phyloP scores from a whole-genome alignment of 2,329 filamentous ascomycete species.

The Arthrinium puccinioides region DNA sequence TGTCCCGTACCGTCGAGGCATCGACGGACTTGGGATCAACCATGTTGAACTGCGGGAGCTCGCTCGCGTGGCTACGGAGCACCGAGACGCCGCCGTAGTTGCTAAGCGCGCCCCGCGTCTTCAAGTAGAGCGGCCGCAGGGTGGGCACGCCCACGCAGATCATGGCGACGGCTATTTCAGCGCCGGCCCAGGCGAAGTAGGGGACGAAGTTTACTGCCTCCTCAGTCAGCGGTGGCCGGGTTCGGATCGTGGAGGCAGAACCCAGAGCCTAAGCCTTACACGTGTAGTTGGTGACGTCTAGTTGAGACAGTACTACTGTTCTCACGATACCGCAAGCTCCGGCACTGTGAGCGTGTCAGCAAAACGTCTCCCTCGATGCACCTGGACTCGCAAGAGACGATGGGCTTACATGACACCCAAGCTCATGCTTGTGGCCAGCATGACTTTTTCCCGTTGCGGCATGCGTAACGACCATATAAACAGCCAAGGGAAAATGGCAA shows the following conservation, averaged over 20 bases:
- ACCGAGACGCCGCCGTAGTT: slow-evolving; percentile 10
- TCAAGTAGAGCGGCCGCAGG: slow-evolving; percentile 18
- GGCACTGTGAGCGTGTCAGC: slow-evolving; percentile 14
- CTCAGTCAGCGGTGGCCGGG: too few species aligned
- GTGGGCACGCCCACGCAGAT: slow-evolving; percentile 19
- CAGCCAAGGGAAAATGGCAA: slow-evolving; percentile 19
- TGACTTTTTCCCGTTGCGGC: slow-evolving; percentile 19
- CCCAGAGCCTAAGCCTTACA: too few species aligned
- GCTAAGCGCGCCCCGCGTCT: slow-evolving; percentile 13
- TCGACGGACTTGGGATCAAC: slow-evolving; percentile 6
- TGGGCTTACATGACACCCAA: slow-evolving; percentile 18
- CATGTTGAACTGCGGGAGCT: slow-evolving; percentile 21
- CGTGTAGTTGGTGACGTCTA: slow-evolving; percentile 20
- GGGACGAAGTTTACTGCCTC: slow-evolving; percentile 20
- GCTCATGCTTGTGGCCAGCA: slow-evolving; percentile 19
- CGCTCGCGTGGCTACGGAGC: slow-evolving; percentile 7
- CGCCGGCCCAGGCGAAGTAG: slow-evolving; percentile 21
- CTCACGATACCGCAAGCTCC: slow-evolving; percentile 25
- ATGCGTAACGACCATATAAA: slow-evolving; percentile 18
- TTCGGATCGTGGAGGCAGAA: too few species aligned
- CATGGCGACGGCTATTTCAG: slow-evolving; percentile 20
- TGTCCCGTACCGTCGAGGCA: slow-evolving; percentile 15
- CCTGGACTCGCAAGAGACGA: too few species aligned
- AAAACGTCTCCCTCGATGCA: not conserved
- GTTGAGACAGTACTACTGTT: slow-evolving; percentile 16